phyloP scores from a whole-genome alignment of 2,329 filamentous ascomycete species.

The Diaporthe caulivora region DNA sequence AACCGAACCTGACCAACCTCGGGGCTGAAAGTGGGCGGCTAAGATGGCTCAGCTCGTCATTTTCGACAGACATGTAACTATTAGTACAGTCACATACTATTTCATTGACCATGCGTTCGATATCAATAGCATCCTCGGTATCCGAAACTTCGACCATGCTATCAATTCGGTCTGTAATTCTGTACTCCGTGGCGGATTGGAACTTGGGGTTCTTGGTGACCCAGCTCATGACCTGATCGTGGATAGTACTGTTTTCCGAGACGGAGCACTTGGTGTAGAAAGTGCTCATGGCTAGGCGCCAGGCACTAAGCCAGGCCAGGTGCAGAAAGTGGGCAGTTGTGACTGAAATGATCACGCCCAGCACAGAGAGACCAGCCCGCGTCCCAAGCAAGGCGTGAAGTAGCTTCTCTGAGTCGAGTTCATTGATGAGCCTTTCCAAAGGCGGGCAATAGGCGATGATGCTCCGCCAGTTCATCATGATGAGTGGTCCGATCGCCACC shows the following conservation, averaged over 20 bases:
- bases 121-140: conserved; percentile 8
- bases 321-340: conserved; percentile 8
- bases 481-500: conserved; percentile 31
- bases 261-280: conserved; percentile 36
- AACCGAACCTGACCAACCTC: conserved; percentile 33
- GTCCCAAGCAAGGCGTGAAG: conserved; percentile 28
- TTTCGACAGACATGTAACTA: not conserved
- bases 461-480: conserved; percentile 37
- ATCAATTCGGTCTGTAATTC: not conserved
- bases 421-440: conserved; percentile 20
- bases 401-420: conserved; percentile 21
- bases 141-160: conserved; percentile 32
- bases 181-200: conserved; percentile 21
- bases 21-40: conserved; percentile 30
- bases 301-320: conserved; percentile 19
- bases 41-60: not conserved
- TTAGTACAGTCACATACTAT: conserved; percentile 19
- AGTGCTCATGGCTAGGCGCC: not conserved
- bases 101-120: conserved; percentile 33
- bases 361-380: conserved; percentile 2
- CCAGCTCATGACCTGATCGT: conserved; percentile 26
- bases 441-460: conserved; percentile 35
- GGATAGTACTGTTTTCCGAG: conserved; percentile 3
- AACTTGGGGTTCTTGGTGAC: conserved; percentile 22
- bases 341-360: conserved; percentile 11